phyloP scores from a whole-genome alignment of 202 grass and related monocot genomes.

The Setaria viridis region DNA sequence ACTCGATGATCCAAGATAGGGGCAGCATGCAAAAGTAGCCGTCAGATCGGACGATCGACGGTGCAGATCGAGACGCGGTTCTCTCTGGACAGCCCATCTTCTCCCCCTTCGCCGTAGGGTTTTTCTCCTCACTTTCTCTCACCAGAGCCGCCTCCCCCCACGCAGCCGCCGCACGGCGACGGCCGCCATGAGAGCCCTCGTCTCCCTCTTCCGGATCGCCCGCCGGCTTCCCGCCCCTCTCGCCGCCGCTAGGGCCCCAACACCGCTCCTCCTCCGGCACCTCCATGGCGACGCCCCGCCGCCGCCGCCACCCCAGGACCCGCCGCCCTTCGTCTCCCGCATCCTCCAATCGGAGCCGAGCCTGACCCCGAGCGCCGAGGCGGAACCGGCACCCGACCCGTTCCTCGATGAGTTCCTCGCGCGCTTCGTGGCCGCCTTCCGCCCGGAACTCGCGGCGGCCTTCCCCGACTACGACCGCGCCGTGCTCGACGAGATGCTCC shows the following conservation, averaged over 20 bases:
- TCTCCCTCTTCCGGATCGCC: slow-evolving; percentile 59
- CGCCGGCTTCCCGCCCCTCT: slow-evolving; percentile 46
- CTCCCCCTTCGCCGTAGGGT: slow-evolving; percentile 47
- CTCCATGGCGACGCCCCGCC: slow-evolving; percentile 38
- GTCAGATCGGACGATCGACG: slow-evolving; percentile 28
- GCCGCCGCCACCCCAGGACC: slow-evolving; percentile 21
- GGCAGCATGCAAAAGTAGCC: not conserved
- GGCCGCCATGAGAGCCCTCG: slow-evolving; percentile 75
- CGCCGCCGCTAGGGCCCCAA: slow-evolving; percentile 19
- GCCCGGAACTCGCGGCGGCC: slow-evolving; percentile 58
- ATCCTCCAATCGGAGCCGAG: slow-evolving; percentile 65
- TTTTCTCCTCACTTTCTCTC: slow-evolving; percentile 38
- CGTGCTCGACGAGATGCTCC: slow-evolving; percentile 86
- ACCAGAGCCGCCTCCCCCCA: slow-evolving; percentile 4
- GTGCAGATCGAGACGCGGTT: not conserved
- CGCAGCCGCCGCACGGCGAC: slow-evolving; percentile 32
- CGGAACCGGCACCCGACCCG: slow-evolving; percentile 37
- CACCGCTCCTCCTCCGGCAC: slow-evolving; percentile 24
- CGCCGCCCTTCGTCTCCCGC: slow-evolving; percentile 48
- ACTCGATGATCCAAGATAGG: not conserved
- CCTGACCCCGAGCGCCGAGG: slow-evolving; percentile 33
- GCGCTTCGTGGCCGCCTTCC: slow-evolving; percentile 69
- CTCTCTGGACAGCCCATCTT: not conserved
- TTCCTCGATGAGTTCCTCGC: slow-evolving; percentile 77
- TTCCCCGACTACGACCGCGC: slow-evolving; percentile 57